A percentile compares a stretch with the other conserved stretches of the same genome.
These are phyloP conservation scores for Fusarium longipes DNA, from an alignment of 2,329 filamentous ascomycete genomes.

Conservation along the genomic window DNA sequence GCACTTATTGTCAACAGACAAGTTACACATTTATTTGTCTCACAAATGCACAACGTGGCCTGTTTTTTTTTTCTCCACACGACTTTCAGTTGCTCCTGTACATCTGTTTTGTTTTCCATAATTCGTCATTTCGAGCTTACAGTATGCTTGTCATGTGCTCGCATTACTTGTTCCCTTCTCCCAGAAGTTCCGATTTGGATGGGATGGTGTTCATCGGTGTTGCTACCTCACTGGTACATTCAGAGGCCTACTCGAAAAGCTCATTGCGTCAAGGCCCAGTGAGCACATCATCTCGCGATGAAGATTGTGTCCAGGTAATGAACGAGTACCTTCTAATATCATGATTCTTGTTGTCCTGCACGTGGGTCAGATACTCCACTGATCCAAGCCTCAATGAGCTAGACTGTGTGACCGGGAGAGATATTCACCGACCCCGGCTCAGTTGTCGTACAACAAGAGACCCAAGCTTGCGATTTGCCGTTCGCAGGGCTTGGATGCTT, in stretches of 20 bases:
- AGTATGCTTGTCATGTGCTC: background rate
- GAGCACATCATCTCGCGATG: too few relatives aligned
- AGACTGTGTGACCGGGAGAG: slow-evolving; percentile 27
- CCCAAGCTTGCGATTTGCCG: slow-evolving; percentile 14
- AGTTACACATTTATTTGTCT: background rate
- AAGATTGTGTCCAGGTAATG: background rate
- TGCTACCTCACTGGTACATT: too few relatives aligned
- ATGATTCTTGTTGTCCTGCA: background rate
- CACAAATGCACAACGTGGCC: background rate
- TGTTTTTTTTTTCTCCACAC: too few relatives aligned
- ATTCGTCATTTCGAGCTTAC: background rate
- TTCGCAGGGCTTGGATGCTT: slow-evolving; percentile 23
- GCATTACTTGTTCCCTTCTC: background rate
- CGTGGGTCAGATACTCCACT: slow-evolving; percentile 17
- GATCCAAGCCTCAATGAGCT: slow-evolving; percentile 29
- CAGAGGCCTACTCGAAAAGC: too few relatives aligned
- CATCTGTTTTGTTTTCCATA: background rate
- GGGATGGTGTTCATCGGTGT: slow-evolving; percentile 20
- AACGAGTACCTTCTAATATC: background rate
- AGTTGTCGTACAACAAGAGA: slow-evolving; percentile 30
- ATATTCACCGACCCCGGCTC: slow-evolving; percentile 37
- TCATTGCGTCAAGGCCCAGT: too few relatives aligned
- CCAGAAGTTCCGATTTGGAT: slow-evolving; percentile 23
- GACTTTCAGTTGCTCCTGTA: background rate
- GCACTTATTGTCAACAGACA: background rate